Evolutionary conservation across 2,329 filamentous ascomycete genomes (phyloP).

Genomic region (Botrytis aclada): DNA sequence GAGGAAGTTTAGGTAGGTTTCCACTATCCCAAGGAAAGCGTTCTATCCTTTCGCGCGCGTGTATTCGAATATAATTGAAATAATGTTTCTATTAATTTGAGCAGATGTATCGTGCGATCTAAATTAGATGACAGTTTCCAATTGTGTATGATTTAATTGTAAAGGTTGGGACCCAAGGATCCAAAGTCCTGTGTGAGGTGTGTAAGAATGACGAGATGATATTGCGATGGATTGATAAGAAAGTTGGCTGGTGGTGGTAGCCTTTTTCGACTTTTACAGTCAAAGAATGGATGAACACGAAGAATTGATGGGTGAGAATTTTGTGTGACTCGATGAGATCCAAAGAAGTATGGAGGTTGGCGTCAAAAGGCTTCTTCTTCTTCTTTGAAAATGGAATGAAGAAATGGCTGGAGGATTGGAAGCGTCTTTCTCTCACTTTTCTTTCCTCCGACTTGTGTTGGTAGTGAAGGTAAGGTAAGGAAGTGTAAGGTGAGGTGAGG

Average conservation of each 20-base stretch:
- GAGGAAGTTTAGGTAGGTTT: slow-evolving; percentile 2
- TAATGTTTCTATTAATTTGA: neutral
- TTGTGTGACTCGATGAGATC: neutral
- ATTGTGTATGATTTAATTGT: neutral
- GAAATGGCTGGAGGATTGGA: neutral
- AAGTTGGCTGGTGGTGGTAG: neutral
- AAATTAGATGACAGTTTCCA: neutral
- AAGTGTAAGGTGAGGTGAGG: neutral
- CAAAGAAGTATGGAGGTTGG: slow-evolving; percentile 1
- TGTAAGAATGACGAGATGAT: neutral
- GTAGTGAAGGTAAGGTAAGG: neutral
- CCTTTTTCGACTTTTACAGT: neutral
- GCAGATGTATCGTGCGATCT: neutral
- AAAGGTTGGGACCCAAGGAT: neutral
- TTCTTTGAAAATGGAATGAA: neutral
- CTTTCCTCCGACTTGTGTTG: neutral
- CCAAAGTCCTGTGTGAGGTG: neutral
- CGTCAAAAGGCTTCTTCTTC: neutral
- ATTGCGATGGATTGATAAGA: slow-evolving; percentile 7
- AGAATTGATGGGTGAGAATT: neutral
- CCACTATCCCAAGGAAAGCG: neutral
- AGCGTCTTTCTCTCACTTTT: neutral
- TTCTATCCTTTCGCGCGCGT: slow-evolving; percentile 16
- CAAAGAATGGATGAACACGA: neutral
- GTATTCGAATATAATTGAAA: neutral